Evolutionary conservation across 2,329 filamentous ascomycete species (phyloP).

Genomic region (Thelonectria discophora): DNA sequence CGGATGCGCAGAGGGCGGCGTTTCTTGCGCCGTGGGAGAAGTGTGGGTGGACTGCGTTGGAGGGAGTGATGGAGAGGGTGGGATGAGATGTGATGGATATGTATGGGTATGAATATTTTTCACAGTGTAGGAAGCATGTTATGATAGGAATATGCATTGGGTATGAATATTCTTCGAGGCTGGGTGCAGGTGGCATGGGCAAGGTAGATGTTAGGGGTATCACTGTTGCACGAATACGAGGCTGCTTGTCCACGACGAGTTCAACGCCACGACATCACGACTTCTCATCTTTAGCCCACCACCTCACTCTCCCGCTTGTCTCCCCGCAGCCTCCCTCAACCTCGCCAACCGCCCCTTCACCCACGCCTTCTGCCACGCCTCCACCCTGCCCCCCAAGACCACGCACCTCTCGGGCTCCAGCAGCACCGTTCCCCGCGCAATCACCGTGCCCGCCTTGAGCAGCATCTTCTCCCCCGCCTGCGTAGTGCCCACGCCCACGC

Average conservation of each 20-base stretch:
- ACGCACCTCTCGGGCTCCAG: conserved; percentile 73
- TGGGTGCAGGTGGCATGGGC: not conserved
- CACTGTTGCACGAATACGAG: conserved; percentile 8
- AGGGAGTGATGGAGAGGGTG: conserved; percentile 35
- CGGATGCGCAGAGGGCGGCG: conserved; percentile 79
- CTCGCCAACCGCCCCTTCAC: conserved; percentile 73
- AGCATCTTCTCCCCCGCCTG: conserved; percentile 85
- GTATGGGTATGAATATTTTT: too few species aligned
- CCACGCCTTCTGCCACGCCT: conserved; percentile 83
- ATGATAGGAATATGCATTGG: conserved; percentile 12
- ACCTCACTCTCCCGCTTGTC: conserved; percentile 25
- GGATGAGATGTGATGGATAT: not conserved
- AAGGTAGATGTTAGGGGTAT: conserved; percentile 8
- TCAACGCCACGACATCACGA: too few species aligned
- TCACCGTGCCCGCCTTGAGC: conserved; percentile 69
- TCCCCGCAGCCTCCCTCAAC: conserved; percentile 67
- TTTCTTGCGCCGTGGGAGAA: conserved; percentile 83
- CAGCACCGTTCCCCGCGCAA: conserved; percentile 81
- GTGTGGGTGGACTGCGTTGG: conserved; percentile 70
- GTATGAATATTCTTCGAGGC: not conserved
- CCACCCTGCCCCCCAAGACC: conserved; percentile 89
- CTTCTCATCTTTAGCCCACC: too few species aligned
- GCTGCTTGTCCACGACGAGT: not conserved
- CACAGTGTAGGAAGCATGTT: too few species aligned
- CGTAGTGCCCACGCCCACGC: conserved; percentile 70